Percentiles rank a stretch among this genome's conserved stretches.
These are phyloP conservation scores for Amanita molliuscula DNA, from an alignment of 768 basidiomycete species.

Conservation along the genomic window DNA sequence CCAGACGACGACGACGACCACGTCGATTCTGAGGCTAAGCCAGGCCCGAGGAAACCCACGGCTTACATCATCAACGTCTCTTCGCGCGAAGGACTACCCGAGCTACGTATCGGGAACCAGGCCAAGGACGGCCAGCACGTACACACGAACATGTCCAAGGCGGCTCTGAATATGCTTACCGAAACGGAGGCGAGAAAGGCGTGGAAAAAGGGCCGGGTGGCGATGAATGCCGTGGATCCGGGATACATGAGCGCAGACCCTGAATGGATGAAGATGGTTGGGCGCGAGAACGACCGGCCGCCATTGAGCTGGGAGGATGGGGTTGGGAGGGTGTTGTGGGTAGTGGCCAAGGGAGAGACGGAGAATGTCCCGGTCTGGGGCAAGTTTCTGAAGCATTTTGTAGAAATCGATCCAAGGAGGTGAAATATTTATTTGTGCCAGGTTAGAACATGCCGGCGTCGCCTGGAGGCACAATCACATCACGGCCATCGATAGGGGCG, in stretches of 20 bases:
- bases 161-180: slow-evolving; percentile 26
- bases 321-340: slow-evolving; percentile 22
- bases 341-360: slow-evolving; percentile 21
- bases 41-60: slow-evolving; percentile 6
- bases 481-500: too few relatives aligned
- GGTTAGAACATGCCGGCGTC: too few relatives aligned
- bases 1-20: not conserved
- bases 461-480: too few relatives aligned
- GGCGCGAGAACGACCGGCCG: slow-evolving; percentile 9
- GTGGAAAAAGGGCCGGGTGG: slow-evolving; percentile 19
- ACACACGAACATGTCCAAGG: slow-evolving; percentile 29
- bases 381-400: slow-evolving; percentile 24
- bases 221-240: slow-evolving; percentile 25
- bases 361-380: slow-evolving; percentile 20
- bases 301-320: slow-evolving; percentile 26
- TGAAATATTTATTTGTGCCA: too few relatives aligned
- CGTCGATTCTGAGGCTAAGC: too few relatives aligned
- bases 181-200: slow-evolving; percentile 22
- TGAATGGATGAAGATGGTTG: slow-evolving; percentile 18
- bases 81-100: slow-evolving; percentile 25
- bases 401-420: slow-evolving; percentile 13
- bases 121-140: slow-evolving; percentile 20
- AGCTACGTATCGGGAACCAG: slow-evolving; percentile 10
- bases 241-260: slow-evolving; percentile 27
- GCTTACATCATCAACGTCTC: slow-evolving; percentile 25